phyloP scores from a whole-genome alignment of 2,329 filamentous ascomycete genomes.

The Setomelanomma holmii region DNA sequence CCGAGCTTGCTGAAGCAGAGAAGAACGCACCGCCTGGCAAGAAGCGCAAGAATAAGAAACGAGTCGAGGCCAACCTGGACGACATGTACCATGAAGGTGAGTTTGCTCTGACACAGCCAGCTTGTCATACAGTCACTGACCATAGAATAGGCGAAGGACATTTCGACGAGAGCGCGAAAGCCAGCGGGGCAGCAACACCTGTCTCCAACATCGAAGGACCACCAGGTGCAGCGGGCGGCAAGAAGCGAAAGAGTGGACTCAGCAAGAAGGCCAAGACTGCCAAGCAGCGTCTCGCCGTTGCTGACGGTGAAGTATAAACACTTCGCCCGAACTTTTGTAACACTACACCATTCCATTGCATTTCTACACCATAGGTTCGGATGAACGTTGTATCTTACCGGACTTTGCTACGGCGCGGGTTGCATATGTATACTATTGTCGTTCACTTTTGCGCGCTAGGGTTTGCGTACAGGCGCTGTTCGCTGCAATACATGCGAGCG shows the following conservation, averaged over 20 bases:
- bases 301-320: conserved; percentile 52
- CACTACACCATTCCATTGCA: conserved; percentile 13
- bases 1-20: conserved; percentile 76
- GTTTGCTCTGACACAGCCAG: conserved; percentile 43
- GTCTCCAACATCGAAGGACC: conserved; percentile 57
- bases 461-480: neutral
- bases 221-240: conserved; percentile 44
- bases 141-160: conserved; percentile 80
- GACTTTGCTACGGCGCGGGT: conserved; percentile 1
- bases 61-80: conserved; percentile 73
- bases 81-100: conserved; percentile 99
- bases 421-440: conserved; percentile 23
- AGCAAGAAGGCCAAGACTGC: conserved; percentile 61
- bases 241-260: conserved; percentile 62
- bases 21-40: conserved; percentile 50
- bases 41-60: conserved; percentile 68
- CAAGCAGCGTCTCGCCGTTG: conserved; percentile 57
- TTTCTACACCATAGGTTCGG: conserved; percentile 15
- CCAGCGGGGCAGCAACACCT: conserved; percentile 85
- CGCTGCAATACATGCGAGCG: neutral
- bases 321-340: conserved; percentile 4
- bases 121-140: conserved; percentile 31
- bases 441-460: neutral
- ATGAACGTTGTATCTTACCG: neutral
- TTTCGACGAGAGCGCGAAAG: conserved; percentile 89